Evolutionary conservation across 805 yeast species (phyloP), one percentile per base, ranked within the genome.

Genomic region (Spathaspora girioi): DNA sequence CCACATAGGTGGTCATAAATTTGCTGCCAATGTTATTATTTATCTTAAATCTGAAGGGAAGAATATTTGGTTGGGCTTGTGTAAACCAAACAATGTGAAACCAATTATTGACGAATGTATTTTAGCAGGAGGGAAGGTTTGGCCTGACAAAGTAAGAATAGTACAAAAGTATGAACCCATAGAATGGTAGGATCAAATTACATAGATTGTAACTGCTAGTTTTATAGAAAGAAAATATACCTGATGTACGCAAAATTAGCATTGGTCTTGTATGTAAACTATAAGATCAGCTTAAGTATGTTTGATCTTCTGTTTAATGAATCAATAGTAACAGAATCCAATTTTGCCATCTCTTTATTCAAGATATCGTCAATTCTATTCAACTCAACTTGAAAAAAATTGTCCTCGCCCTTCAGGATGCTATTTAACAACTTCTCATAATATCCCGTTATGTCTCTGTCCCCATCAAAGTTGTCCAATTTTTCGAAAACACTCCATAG

Each of bases 1-100:
- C 61, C 99, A 93, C 66, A 87, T 93, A 26, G 99, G 99, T 6
- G 98, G 98, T 5, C 99, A 93, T 69, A 94, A 94, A 67, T 94
- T 76, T 68, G 90, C 94, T 1, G 97, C 97, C 2, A 93, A 93
- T 65, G 87, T 89, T 2, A 77, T 90, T 48, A 80, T 93, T 14
- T 91, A 90, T 63, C 70, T 83, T 56, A 83, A 78, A 56, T 49
- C 57, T 15, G 70, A 80, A 10, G 96, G 94, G 5, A 87, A 88
- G 57, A 83, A 85, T 52, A 80, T 91, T 27, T 91, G 97, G 97
- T 72, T 89, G 63, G 99, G 96, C 0, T 78, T 93, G 54, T 86
- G 96, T 50, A 76, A 81, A 2, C 98, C 98, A 3, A 75, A 77
- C 48, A 88, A 89, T 60, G 87, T 86, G 20, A 77, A 78, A 51